These are phyloP conservation scores for Trichoderma orchidacearum DNA, from an alignment of 495 filamentous ascomycete genomes.

Conservation along the genomic window DNA sequence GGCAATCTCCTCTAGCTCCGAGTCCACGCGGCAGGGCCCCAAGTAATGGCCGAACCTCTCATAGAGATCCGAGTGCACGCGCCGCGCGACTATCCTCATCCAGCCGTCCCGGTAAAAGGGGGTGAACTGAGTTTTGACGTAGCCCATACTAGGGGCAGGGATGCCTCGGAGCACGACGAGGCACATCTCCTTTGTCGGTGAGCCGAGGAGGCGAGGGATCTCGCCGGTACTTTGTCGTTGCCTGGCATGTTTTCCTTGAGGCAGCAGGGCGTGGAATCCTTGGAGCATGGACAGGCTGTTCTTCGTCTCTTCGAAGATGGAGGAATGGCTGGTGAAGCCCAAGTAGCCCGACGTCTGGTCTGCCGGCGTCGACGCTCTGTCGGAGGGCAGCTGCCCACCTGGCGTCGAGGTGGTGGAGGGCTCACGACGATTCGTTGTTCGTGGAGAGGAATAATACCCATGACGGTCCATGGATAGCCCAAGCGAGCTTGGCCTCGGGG, in stretches of 20 bases:
- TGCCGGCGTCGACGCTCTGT: neutral
- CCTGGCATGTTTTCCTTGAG: neutral
- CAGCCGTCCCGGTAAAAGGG: conserved; percentile 8
- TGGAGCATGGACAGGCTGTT: conserved; percentile 14
- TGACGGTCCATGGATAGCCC: neutral
- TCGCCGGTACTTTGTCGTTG: neutral
- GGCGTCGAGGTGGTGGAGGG: neutral
- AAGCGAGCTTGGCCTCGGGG: neutral
- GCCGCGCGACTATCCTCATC: conserved; percentile 6
- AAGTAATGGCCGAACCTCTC: conserved; percentile 6
- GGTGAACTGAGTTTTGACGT: conserved; percentile 2
- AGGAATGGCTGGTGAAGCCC: conserved; percentile 36
- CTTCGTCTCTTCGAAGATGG: conserved; percentile 27
- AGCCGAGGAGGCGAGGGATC: neutral
- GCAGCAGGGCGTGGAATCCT: neutral
- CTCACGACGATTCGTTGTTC: neutral
- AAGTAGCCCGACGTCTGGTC: conserved; percentile 22
- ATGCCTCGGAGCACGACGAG: conserved; percentile 28
- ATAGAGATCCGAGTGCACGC: conserved; percentile 8
- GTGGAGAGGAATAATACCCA: neutral
- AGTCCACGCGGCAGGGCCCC: neutral
- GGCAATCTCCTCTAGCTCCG: conserved; percentile 13
- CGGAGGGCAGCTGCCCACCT: neutral
- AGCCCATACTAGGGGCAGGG: conserved; percentile 16
- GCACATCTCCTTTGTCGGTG: conserved; percentile 22